phyloP scores from a whole-genome alignment of 331 rosid genomes.

The Pyracantha coccinea region DNA sequence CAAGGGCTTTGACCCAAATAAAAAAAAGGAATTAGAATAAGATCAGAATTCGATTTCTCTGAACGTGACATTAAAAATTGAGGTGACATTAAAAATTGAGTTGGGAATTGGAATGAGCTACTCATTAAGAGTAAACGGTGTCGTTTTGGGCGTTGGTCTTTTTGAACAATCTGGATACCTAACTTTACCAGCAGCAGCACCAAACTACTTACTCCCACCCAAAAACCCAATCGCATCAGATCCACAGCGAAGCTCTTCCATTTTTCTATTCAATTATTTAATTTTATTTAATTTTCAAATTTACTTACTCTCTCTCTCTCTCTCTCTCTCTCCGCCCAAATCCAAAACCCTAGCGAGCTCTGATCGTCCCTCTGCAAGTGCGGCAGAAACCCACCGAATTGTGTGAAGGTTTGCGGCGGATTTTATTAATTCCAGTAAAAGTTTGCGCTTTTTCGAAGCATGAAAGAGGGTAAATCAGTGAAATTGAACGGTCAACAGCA shows the following conservation, averaged over 20 bases:
- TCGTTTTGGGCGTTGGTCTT: too few relatives aligned
- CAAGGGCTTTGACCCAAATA: too few relatives aligned
- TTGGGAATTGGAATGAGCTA: too few relatives aligned
- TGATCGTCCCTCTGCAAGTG: slow-evolving; percentile 5
- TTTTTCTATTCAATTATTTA: not conserved
- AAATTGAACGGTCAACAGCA: slow-evolving; percentile 39
- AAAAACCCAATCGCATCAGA: not conserved
- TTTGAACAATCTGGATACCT: too few relatives aligned
- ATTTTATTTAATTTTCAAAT: not conserved
- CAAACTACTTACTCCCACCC: not conserved
- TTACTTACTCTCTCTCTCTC: not conserved
- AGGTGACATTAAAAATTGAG: too few relatives aligned
- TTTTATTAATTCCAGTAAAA: not conserved
- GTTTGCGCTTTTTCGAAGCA: slow-evolving; percentile 5
- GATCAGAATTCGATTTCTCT: too few relatives aligned
- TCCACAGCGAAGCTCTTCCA: slow-evolving; percentile 3
- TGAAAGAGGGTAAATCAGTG: slow-evolving; percentile 84
- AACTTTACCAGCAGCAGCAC: too few relatives aligned
- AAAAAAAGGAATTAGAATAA: too few relatives aligned
- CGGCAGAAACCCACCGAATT: not conserved
- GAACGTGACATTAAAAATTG: too few relatives aligned
- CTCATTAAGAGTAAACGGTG: too few relatives aligned
- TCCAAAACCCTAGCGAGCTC: slow-evolving; percentile 21
- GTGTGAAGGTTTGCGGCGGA: not conserved
- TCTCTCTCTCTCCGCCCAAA: not conserved